Base-by-base conservation (phyloP, 257 asterid genomes). In the Catharanthus roseus region DNA sequence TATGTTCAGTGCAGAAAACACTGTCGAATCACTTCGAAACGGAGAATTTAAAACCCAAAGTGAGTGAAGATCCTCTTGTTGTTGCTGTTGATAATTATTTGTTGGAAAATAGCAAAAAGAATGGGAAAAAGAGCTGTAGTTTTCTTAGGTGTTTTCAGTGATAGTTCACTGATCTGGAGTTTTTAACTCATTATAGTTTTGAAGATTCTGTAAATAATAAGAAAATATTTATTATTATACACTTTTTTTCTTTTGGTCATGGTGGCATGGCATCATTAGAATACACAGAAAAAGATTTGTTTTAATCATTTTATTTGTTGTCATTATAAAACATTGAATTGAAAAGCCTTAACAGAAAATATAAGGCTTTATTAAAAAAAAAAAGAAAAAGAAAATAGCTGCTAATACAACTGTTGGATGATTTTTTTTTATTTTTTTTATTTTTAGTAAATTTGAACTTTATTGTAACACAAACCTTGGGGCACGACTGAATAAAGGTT, bases 31-130 rank as follows among this genome's bases (percentile, higher is more conserved):
- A 47, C 49, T 53, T 61, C 13, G 81, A 38, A 64, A 67, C 68
- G 18, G 83, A 82, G 73, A 21, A 58, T 69, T 47, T 78, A 1
- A 70, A 54, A 60, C 49, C 47, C 71, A 75, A 75, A 50, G 72
- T 50, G 71, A 56, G 33, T 0, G 75, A 44, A 68, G 74, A 80
- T 61, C 60, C 83, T 70, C 81, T 47, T 21, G 53, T 47, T 21
- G 53, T 0, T 34, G 62, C 81, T 9, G 79, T 77, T 71, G 77
- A 69, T 7, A 77, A 73, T 69, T 68, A 67, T 80, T 73, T 81
- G 77, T 75, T 67, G 80, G 78, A 73, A 65, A 44, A 66, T 47
- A 80, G 58, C 41, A 77, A 65, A 62, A 81, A 68, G 23, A 55
- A 36, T 31, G 68, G 57, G 73, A 70, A 68, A 70, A 26, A 57